Percentiles rank a stretch among this genome's conserved stretches.
Conservation (phyloP, 805 yeast species). For the Wickerhamiella bombiphila region DNA sequence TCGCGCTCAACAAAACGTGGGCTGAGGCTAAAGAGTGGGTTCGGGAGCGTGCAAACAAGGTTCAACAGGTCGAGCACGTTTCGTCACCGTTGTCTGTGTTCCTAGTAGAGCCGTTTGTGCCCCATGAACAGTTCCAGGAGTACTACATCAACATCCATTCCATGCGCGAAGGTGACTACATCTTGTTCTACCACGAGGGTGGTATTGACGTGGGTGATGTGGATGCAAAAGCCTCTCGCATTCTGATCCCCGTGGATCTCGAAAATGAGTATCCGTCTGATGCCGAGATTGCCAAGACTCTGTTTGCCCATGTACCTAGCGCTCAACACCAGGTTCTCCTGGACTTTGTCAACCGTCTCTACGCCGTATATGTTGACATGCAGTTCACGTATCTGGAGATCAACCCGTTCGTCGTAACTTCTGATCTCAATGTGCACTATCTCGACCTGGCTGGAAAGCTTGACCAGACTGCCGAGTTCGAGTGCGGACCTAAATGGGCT, state of each 20-base stretch:
- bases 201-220: slow-evolving; percentile 36
- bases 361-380: slow-evolving; percentile 33
- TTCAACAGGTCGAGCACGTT: slow-evolving; percentile 29
- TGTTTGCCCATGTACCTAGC: slow-evolving; percentile 28
- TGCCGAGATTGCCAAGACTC: slow-evolving; percentile 22
- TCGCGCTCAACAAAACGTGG: slow-evolving; percentile 32
- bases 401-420: slow-evolving; percentile 31
- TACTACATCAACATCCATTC: slow-evolving; percentile 36
- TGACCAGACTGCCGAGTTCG: slow-evolving; percentile 35
- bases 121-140: slow-evolving; percentile 32
- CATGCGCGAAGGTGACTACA: slow-evolving; percentile 34
- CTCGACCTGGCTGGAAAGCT: slow-evolving; percentile 35
- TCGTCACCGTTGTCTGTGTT: slow-evolving; percentile 28
- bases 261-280: slow-evolving; percentile 28
- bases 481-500: slow-evolving; percentile 37
- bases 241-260: slow-evolving; percentile 31
- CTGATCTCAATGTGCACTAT: slow-evolving; percentile 30
- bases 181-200: slow-evolving; percentile 34
- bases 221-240: slow-evolving; percentile 31
- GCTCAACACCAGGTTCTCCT: slow-evolving; percentile 28
- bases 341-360: slow-evolving; percentile 32
- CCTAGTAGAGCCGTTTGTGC: slow-evolving; percentile 34
- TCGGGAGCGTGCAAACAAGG: slow-evolving; percentile 28
- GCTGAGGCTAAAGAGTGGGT: slow-evolving; percentile 31
- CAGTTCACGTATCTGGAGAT: slow-evolving; percentile 35